A percentile compares a stretch with the other conserved stretches of the same genome.
Evolutionary conservation across 257 asterid species (phyloP).

Genomic region (Thymus quinquecostatus): DNA sequence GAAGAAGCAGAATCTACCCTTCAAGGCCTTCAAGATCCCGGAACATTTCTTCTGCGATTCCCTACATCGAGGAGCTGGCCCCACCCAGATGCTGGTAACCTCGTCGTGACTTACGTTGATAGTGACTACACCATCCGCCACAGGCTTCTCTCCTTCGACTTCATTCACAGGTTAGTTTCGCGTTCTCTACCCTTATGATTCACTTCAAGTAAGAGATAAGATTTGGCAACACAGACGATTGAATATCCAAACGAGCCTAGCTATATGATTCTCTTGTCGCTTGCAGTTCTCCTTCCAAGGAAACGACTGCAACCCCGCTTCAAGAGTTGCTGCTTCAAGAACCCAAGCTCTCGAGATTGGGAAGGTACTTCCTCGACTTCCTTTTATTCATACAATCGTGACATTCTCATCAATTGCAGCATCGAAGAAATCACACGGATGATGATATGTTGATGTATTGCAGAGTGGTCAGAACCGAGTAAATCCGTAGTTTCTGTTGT

Average conservation of each 20-base stretch:
- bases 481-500: neutral
- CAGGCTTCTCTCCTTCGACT: conserved; percentile 65
- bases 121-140: conserved; percentile 68
- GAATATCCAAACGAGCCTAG: neutral
- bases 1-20: conserved; percentile 89
- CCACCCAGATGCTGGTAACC: conserved; percentile 94
- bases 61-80: conserved; percentile 99
- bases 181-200: neutral
- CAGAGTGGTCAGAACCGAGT: conserved; percentile 30
- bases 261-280: neutral
- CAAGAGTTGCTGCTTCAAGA: conserved; percentile 78
- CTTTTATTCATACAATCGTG: neutral
- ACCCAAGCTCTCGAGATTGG: conserved; percentile 75
- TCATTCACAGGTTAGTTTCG: conserved; percentile 49
- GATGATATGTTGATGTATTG: conserved; percentile 2
- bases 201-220: too few relatives aligned
- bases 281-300: conserved; percentile 42
- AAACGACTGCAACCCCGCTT: conserved; percentile 46
- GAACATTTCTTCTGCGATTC: conserved; percentile 81
- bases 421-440: neutral
- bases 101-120: conserved; percentile 76
- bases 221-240: neutral
- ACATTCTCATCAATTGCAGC: neutral
- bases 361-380: conserved; percentile 45
- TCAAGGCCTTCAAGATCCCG: conserved; percentile 61